Conservation (phyloP, 1,139 yeast genomes). For the Blastobotrys proliferans region DNA sequence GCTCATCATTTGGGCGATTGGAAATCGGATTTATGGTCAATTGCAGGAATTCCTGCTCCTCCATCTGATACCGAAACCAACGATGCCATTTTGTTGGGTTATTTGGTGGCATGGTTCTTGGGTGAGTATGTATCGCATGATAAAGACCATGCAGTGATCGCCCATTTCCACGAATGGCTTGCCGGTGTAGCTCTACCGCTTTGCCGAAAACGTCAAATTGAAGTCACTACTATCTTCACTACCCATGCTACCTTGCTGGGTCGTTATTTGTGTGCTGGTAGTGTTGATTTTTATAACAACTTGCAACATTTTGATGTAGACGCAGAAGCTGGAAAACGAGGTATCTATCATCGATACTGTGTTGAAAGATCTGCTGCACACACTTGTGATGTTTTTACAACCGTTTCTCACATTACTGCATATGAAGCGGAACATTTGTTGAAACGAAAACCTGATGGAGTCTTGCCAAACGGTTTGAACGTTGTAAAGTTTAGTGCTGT, state of each 20-base stretch:
- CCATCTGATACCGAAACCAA: conserved; percentile 83
- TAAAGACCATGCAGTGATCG: conserved; percentile 79
- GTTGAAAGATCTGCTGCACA: conserved; percentile 97
- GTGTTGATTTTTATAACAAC: conserved; percentile 92
- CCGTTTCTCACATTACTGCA: conserved; percentile 96
- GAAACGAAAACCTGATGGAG: conserved; percentile 96
- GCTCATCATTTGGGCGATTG: conserved; percentile 72
- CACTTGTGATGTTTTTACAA: conserved; percentile 93
- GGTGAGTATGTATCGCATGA: conserved; percentile 88
- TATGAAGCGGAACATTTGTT: conserved; percentile 89
- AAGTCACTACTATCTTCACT: conserved; percentile 92
- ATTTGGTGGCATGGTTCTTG: conserved; percentile 92
- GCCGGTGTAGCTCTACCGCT: conserved; percentile 95
- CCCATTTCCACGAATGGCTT: conserved; percentile 97
- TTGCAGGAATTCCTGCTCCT: conserved; percentile 92
- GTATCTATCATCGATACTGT: conserved; percentile 95
- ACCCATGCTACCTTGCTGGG: conserved; percentile 97
- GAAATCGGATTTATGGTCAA: conserved; percentile 90
- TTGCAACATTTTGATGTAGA: conserved; percentile 89
- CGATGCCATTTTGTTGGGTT: conserved; percentile 89
- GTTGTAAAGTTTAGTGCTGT: conserved; percentile 96
- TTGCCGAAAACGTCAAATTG: conserved; percentile 86
- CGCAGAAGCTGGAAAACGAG: conserved; percentile 96
- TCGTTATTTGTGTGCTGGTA: conserved; percentile 92
- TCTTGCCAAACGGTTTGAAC: conserved; percentile 91